These are phyloP conservation scores for Globisporangium iwayamae DNA, from an alignment of 352 stramenopile genomes.

Conservation along the genomic window DNA sequence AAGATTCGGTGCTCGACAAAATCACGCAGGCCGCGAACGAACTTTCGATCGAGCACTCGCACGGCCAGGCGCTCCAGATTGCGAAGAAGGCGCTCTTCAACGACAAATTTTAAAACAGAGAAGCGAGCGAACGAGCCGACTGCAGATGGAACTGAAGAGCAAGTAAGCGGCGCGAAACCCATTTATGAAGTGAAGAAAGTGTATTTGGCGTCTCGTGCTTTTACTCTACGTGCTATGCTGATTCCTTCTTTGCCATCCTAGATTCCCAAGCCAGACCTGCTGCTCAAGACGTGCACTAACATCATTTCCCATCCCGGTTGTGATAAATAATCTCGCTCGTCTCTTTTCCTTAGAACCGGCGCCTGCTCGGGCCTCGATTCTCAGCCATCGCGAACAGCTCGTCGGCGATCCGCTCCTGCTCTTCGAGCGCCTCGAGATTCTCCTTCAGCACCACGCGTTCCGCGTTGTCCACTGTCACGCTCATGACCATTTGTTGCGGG, in stretches of 20 bases:
- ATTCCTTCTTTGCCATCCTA: too few species aligned
- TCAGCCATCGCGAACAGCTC: slow-evolving; percentile 81
- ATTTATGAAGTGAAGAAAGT: slow-evolving; percentile 8
- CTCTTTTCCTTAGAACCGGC: slow-evolving; percentile 34
- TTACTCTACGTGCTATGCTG: background rate
- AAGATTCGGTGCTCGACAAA: slow-evolving; percentile 84
- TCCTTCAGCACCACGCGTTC: slow-evolving; percentile 52
- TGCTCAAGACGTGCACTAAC: background rate
- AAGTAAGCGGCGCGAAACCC: slow-evolving; percentile 1
- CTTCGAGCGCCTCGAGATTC: slow-evolving; percentile 65
- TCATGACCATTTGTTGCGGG: slow-evolving; percentile 52
- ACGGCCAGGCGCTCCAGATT: slow-evolving; percentile 78
- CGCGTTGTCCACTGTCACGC: slow-evolving; percentile 57
- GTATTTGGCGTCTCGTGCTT: slow-evolving; percentile 3
- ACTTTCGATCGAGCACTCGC: slow-evolving; percentile 79
- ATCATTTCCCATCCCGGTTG: background rate
- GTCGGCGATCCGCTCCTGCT: slow-evolving; percentile 81
- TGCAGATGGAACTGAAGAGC: background rate
- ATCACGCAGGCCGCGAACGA: slow-evolving; percentile 85
- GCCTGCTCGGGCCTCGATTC: slow-evolving; percentile 37
- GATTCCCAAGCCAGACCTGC: background rate
- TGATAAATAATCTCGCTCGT: slow-evolving; percentile 10
- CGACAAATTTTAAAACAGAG: slow-evolving; percentile 46
- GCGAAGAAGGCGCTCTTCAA: slow-evolving; percentile 86
- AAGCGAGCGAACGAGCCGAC: slow-evolving; percentile 4